Evolutionary conservation across 2,329 filamentous ascomycete genomes (phyloP).

Genomic region (Annulohypoxylon truncatum): DNA sequence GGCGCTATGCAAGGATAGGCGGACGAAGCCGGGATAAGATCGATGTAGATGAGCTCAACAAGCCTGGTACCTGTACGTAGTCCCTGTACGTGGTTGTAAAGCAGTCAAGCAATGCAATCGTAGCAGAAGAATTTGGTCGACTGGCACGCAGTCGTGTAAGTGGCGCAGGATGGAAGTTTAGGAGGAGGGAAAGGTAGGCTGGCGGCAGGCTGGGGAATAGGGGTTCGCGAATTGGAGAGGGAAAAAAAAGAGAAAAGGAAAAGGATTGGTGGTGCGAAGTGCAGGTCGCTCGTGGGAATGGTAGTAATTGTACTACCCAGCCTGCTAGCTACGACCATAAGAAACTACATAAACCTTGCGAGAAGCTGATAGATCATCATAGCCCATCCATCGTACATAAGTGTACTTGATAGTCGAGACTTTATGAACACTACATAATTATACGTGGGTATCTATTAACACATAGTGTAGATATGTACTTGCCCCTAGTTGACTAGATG

Average conservation of each 20-base stretch:
- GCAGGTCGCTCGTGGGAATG: conserved; percentile 30
- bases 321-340: not conserved
- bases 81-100: not conserved
- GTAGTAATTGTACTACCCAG: conserved; percentile 30
- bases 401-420: not conserved
- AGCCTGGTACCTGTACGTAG: conserved; percentile 1
- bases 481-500: no score
- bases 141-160: conserved; percentile 7
- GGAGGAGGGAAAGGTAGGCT: not conserved
- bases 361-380: conserved; percentile 33
- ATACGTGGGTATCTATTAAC: not conserved
- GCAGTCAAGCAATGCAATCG: not conserved
- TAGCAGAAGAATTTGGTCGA: not conserved
- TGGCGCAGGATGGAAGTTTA: not conserved
- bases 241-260: conserved; percentile 6
- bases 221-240: conserved; percentile 19
- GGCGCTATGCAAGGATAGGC: conserved; percentile 39
- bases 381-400: not conserved
- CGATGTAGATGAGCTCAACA: conserved; percentile 18
- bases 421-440: not conserved
- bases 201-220: conserved; percentile 11
- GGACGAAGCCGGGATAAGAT: conserved; percentile 35
- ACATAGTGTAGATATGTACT: no score
- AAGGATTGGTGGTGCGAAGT: conserved; percentile 7
- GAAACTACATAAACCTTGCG: conserved; percentile 16